Evolutionary conservation across 2,329 filamentous ascomycete genomes (phyloP).

Genomic region (Colletotrichum echinochloae): DNA sequence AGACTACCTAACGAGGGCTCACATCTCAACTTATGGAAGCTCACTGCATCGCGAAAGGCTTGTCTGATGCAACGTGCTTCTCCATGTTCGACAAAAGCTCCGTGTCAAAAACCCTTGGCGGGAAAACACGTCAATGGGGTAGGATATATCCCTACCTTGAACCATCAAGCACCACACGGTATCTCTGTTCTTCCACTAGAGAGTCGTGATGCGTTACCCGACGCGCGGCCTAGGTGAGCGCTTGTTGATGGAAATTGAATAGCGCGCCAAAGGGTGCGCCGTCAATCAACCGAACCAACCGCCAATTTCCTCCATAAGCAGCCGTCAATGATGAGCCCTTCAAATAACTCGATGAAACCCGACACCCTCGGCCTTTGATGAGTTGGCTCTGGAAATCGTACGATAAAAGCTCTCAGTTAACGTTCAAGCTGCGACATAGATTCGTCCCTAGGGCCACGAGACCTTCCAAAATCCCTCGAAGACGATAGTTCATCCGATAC

Average conservation of each 20-base stretch:
- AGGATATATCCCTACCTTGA: not conserved
- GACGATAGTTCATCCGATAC: not conserved
- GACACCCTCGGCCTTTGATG: not conserved
- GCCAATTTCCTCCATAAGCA: not conserved
- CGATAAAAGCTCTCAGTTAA: not conserved
- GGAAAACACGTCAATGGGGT: too few species aligned
- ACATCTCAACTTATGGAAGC: not conserved
- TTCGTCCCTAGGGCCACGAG: too few species aligned
- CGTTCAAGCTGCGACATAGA: too few species aligned
- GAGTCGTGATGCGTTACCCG: not conserved
- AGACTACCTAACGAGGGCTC: not conserved
- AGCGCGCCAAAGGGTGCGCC: not conserved
- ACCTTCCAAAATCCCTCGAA: not conserved
- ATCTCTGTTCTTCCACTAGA: not conserved
- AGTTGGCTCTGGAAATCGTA: too few species aligned
- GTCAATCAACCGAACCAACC: not conserved
- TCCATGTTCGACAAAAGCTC: not conserved
- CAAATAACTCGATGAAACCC: not conserved
- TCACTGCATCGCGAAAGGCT: not conserved
- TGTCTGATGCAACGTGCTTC: not conserved
- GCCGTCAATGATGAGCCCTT: not conserved
- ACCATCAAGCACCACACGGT: not conserved
- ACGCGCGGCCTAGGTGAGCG: not conserved
- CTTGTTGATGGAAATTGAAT: not conserved
- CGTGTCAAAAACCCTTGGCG: not conserved